These are phyloP conservation scores for Vinca minor DNA, from an alignment of 257 asterid species.

Conservation along the genomic window DNA sequence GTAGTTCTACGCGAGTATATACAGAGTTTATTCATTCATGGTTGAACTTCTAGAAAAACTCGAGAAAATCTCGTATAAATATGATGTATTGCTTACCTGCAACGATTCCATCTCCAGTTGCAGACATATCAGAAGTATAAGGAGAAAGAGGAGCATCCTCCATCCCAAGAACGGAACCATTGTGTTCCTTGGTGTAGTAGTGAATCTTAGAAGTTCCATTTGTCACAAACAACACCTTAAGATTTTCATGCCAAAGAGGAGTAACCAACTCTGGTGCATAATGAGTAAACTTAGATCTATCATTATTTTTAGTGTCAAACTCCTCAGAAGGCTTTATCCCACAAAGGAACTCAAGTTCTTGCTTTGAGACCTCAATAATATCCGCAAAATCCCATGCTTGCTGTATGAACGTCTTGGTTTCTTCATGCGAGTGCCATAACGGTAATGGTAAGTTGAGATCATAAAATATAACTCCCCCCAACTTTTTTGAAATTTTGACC, in stretches of 20 bases:
- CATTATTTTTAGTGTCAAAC: constrained; percentile 59
- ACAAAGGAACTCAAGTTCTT: constrained; percentile 87
- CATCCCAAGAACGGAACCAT: constrained; percentile 74
- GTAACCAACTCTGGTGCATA: constrained; percentile 63
- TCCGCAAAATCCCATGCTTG: constrained; percentile 69
- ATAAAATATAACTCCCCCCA: constrained; percentile 64
- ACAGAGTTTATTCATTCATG: background rate
- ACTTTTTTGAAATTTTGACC: constrained; percentile 52
- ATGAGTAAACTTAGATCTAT: constrained; percentile 67
- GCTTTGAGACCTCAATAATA: constrained; percentile 80
- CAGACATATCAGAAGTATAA: constrained; percentile 84
- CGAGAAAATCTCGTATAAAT: background rate
- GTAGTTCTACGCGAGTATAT: background rate
- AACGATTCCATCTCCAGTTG: constrained; percentile 83
- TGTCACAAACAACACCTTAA: constrained; percentile 80
- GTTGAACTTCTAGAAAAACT: background rate
- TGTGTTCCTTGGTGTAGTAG: constrained; percentile 73
- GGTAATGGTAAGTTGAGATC: constrained; percentile 85
- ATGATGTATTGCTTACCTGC: constrained; percentile 48
- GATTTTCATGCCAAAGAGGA: constrained; percentile 78
- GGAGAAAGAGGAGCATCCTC: constrained; percentile 91
- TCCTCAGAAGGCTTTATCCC: constrained; percentile 57
- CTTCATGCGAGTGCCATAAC: constrained; percentile 72
- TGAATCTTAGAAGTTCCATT: constrained; percentile 95
- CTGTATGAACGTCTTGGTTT: constrained; percentile 55